These are phyloP conservation scores for Arachis stenosperma DNA, from an alignment of 306 rosid genomes.

Conservation along the genomic window DNA sequence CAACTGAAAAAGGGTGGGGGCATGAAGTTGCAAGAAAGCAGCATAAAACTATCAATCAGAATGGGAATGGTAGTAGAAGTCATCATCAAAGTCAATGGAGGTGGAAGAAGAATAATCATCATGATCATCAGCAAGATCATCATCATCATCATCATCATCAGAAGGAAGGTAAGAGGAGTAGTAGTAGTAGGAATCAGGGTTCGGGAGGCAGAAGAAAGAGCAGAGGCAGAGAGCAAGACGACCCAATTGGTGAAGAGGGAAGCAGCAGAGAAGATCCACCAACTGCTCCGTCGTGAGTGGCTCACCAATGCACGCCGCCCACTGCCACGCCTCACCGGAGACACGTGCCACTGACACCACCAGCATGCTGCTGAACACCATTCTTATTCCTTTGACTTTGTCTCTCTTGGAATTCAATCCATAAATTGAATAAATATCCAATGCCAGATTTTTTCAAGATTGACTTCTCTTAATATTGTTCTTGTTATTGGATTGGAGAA, in stretches of 20 bases:
- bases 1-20: not conserved
- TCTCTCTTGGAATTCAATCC: not conserved
- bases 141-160: slow-evolving; percentile 26
- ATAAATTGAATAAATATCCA: not conserved
- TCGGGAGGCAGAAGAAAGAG: slow-evolving; percentile 73
- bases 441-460: too few relatives aligned
- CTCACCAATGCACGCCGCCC: slow-evolving; percentile 57
- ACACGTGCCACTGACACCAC: slow-evolving; percentile 67
- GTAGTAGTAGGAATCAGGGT: slow-evolving; percentile 45
- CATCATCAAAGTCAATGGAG: slow-evolving; percentile 46
- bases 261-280: slow-evolving; percentile 61
- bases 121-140: not conserved
- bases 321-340: slow-evolving; percentile 75
- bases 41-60: slow-evolving; percentile 54
- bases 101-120: slow-evolving; percentile 43
- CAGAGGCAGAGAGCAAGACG: slow-evolving; percentile 72
- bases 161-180: slow-evolving; percentile 40
- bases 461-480: too few relatives aligned
- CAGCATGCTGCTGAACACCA: slow-evolving; percentile 73
- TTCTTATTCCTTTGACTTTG: not conserved
- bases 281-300: slow-evolving; percentile 59
- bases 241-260: slow-evolving; percentile 78
- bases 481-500: too few relatives aligned
- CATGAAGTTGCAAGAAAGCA: not conserved
- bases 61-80: slow-evolving; percentile 56